Base-by-base conservation (phyloP, 805 yeast genomes). In the Candida nemodendra region DNA sequence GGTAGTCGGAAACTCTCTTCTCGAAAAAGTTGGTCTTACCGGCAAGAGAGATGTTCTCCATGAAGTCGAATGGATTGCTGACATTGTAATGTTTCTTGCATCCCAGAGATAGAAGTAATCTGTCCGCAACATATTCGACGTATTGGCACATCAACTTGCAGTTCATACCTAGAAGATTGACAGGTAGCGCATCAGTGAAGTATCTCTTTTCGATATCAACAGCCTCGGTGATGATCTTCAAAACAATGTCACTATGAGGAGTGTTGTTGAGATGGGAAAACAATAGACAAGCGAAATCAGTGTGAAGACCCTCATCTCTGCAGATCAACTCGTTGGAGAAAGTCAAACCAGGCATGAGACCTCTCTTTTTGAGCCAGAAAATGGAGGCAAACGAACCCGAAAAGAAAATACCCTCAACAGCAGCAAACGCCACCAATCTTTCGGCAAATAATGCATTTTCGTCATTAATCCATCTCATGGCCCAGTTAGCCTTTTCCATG, bases 11-110 rank as follows among this genome's bases (percentile, higher is more conserved):
- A 41, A 91, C 99, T 72, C 99, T 85, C 80, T 91, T 91, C 76
- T 91, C 99, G 62, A 91, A 91, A 80, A 91, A 91, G 76, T 93
- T 91, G 56, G 99, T 91, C 79, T 91, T 91, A 69, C 99, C 99
- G 42, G 97, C 95, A 55, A 91, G 79, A 7, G 98, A 91, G 59
- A 91, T 91, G 74, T 93, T 91, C 74, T 91, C 99, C 99, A 91
- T 91, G 64, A 91, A 91, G 68, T 91, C 99, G 64, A 91, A 91
- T 65, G 99, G 99, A 66, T 91, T 91, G 48, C 86, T 72, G 44
- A 76, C 91, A 56, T 88, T 86, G 79, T 78, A 91, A 50, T 76
- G 75, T 73, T 90, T 90, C 69, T 83, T 73, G 76, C 88, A 87
- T 51, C 99, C 99, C 51, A 91, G 76, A 4, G 98, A 79, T 39